Percentiles rank a stretch among this genome's conserved stretches.
These are phyloP conservation scores for Sugiyamaella valdiviana DNA, from an alignment of 805 yeast genomes.

Conservation along the genomic window DNA sequence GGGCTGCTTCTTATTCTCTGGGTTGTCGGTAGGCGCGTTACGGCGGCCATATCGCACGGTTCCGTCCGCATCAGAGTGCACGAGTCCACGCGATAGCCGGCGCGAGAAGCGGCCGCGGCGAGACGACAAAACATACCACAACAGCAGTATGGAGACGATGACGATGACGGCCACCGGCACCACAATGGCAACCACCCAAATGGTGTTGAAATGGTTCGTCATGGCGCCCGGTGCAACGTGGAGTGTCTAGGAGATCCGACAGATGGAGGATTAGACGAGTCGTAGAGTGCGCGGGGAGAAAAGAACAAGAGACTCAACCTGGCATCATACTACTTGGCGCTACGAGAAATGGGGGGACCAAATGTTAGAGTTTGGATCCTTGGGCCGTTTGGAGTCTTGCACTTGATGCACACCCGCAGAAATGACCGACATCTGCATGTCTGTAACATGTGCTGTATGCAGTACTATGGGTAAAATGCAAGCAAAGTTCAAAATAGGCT, in stretches of 20 bases:
- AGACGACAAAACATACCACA: not conserved
- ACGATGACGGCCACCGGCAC: slow-evolving; percentile 13
- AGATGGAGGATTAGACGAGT: not conserved
- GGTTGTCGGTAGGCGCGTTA: not conserved
- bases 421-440: not conserved
- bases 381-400: not conserved
- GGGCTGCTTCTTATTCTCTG: not conserved
- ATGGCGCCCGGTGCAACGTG: not conserved
- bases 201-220: slow-evolving; percentile 1
- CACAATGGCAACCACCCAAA: slow-evolving; percentile 21
- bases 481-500: not conserved
- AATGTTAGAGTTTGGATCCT: not conserved
- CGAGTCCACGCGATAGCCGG: not conserved
- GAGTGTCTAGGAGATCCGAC: not conserved
- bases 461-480: not conserved
- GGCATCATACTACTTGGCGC: not conserved
- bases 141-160: not conserved
- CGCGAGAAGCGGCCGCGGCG: not conserved
- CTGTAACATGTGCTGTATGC: not conserved
- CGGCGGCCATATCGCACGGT: not conserved
- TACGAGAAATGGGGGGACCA: not conserved
- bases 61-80: not conserved
- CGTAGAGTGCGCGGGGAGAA: not conserved
- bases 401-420: not conserved
- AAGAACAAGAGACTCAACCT: not conserved